Conservation (phyloP, 768 basidiomycete genomes). For the Brasilioporus rufonigricans region DNA sequence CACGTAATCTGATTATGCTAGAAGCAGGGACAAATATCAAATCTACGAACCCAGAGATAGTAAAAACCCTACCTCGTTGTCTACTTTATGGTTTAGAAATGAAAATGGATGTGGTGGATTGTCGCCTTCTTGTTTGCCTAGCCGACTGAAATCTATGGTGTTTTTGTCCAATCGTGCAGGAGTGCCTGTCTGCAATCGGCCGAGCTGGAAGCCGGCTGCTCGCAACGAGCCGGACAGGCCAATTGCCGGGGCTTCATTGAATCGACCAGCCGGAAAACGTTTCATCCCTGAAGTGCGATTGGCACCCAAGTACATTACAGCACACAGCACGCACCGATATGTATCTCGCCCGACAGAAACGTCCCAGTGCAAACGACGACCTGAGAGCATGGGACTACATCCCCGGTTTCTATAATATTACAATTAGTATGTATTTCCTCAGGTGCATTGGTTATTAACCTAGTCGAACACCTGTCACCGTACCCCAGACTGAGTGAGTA, state of each 20-base stretch:
- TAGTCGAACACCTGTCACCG: conserved; percentile 62
- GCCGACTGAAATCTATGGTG: conserved; percentile 65
- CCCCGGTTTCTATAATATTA: conserved; percentile 58
- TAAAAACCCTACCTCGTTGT: conserved; percentile 56
- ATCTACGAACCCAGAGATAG: neutral
- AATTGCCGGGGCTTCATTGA: conserved; percentile 66
- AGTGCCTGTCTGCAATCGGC: conserved; percentile 83
- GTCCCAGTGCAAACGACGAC: conserved; percentile 92
- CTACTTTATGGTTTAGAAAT: conserved; percentile 63
- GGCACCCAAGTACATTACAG: neutral
- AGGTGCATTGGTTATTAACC: conserved; percentile 38
- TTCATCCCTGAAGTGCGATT: conserved; percentile 50
- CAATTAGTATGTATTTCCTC: neutral
- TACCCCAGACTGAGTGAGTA: conserved; percentile 42
- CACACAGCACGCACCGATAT: conserved; percentile 57
- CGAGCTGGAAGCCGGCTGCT: conserved; percentile 76
- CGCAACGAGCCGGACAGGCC: conserved; percentile 77
- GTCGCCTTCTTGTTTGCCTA: conserved; percentile 71
- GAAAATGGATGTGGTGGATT: conserved; percentile 67
- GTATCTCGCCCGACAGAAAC: conserved; percentile 88
- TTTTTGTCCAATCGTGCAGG: conserved; percentile 73
- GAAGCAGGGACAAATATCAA: neutral
- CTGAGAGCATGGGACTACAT: conserved; percentile 70
- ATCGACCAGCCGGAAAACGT: conserved; percentile 73
- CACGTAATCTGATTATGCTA: conserved; percentile 75